A percentile compares a stretch with the other conserved stretches of the same genome.
These are phyloP conservation scores for Penicillium ochrochloron DNA, from an alignment of 495 filamentous ascomycete species.

Conservation along the genomic window DNA sequence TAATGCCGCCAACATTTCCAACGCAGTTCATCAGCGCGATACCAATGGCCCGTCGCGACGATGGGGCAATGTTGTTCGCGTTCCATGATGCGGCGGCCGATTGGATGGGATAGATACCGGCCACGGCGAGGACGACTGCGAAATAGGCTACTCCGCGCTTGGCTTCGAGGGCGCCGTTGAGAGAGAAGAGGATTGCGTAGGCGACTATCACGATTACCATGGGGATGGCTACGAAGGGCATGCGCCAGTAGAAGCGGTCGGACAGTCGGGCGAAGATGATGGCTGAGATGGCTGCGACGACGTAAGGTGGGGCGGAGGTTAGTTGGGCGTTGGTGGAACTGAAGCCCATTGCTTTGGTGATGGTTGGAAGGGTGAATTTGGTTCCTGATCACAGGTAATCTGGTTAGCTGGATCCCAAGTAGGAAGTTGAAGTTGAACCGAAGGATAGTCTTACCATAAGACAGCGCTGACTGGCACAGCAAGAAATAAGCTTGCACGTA, in stretches of 20 bases:
- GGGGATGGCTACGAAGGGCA: conserved; percentile 43
- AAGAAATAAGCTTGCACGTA: conserved; percentile 37
- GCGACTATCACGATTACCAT: conserved; percentile 33
- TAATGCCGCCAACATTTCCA: conserved; percentile 42
- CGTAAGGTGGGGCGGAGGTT: conserved; percentile 39
- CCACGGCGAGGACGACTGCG: conserved; percentile 40
- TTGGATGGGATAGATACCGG: conserved; percentile 47
- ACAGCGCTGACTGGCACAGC: conserved; percentile 32
- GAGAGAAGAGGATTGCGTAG: conserved; percentile 35
- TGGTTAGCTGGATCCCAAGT: background rate
- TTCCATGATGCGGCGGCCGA: conserved; percentile 44
- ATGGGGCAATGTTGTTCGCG: conserved; percentile 42
- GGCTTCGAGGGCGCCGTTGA: conserved; percentile 34
- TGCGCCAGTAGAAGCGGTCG: conserved; percentile 44
- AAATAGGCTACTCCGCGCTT: conserved; percentile 40
- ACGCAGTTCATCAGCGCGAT: conserved; percentile 43
- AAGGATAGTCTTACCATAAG: conserved; percentile 27
- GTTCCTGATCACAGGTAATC: conserved; percentile 18
- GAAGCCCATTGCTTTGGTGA: conserved; percentile 39
- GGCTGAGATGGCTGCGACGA: conserved; percentile 38
- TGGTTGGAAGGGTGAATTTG: conserved; percentile 39
- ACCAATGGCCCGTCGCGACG: conserved; percentile 40
- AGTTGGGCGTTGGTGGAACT: conserved; percentile 35
- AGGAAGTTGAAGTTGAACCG: too few relatives aligned
- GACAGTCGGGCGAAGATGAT: conserved; percentile 38